phyloP scores from a whole-genome alignment of 306 rosid species.

The Fagus crenata region DNA sequence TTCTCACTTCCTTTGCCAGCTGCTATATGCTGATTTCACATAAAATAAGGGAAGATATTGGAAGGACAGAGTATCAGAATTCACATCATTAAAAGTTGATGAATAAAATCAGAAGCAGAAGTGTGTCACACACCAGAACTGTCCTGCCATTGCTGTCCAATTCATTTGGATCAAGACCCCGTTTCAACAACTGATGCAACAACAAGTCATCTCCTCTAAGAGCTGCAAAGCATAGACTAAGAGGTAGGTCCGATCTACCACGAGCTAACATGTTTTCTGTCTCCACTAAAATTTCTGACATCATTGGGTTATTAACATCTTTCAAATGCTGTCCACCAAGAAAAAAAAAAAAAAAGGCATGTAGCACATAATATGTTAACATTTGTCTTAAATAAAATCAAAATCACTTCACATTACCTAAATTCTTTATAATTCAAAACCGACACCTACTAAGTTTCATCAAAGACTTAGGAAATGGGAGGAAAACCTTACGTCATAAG shows the following conservation, averaged over 20 bases:
- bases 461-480: neutral
- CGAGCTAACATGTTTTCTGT: slow-evolving; percentile 85
- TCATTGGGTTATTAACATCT: slow-evolving; percentile 61
- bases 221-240: slow-evolving; percentile 84
- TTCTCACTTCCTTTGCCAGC: slow-evolving; percentile 68
- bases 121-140: slow-evolving; percentile 59
- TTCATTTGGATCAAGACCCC: slow-evolving; percentile 77
- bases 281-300: slow-evolving; percentile 80
- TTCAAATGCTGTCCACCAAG: slow-evolving; percentile 65
- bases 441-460: neutral
- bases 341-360: slow-evolving; percentile 20
- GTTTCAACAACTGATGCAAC: slow-evolving; percentile 69
- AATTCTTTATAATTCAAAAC: neutral
- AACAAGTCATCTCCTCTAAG: slow-evolving; percentile 73
- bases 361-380: neutral
- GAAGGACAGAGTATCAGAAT: slow-evolving; percentile 2
- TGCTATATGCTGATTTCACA: slow-evolving; percentile 70
- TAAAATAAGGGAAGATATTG: neutral
- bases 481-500: no score
- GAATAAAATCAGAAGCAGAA: neutral
- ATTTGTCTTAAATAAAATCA: no score
- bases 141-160: slow-evolving; percentile 74
- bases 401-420: neutral
- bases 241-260: slow-evolving; percentile 81
- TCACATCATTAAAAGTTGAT: neutral